Evolutionary conservation across 2,329 filamentous ascomycete species (phyloP).

Genomic region (Fusarium lateritium): DNA sequence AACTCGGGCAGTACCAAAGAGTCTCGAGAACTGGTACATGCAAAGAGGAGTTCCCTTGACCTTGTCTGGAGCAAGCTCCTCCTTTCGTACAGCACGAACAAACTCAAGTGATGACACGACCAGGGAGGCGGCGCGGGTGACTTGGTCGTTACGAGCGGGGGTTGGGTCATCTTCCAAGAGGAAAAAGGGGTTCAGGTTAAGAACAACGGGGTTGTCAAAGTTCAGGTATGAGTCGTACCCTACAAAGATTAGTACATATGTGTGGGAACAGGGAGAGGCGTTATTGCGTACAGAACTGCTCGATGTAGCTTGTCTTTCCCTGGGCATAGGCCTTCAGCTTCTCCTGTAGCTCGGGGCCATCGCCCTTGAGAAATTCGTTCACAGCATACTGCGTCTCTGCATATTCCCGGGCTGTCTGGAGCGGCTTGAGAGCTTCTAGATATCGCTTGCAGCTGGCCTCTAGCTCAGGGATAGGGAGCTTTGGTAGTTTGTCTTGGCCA

Average conservation of each 20-base stretch:
- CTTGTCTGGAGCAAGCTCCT: constrained; percentile 92
- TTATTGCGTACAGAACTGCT: constrained; percentile 85
- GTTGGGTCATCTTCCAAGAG: constrained; percentile 97
- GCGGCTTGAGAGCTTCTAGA: constrained; percentile 81
- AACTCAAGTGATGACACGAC: constrained; percentile 93
- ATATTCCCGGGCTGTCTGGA: constrained; percentile 87
- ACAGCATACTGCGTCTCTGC: constrained; percentile 85
- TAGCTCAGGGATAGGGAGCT: constrained; percentile 92
- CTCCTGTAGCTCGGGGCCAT: constrained; percentile 89
- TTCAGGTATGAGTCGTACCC: constrained; percentile 99
- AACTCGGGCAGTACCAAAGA: constrained; percentile 95
- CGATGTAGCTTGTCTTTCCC: constrained; percentile 95
- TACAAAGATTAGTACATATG: constrained; percentile 55
- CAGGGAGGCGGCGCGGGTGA: constrained; percentile 92
- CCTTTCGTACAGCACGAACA: constrained; percentile 90
- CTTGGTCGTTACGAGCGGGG: constrained; percentile 94
- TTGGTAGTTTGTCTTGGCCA: constrained; percentile 88
- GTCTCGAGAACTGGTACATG: constrained; percentile 97
- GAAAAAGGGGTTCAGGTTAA: constrained; percentile 99
- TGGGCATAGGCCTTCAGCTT: constrained; percentile 91
- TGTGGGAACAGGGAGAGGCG: not conserved
- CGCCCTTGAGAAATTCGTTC: constrained; percentile 83
- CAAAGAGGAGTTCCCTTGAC: constrained; percentile 87
- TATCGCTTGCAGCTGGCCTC: constrained; percentile 85
- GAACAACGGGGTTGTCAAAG: constrained; percentile 96